Evolutionary conservation across 1,284 basidiomycete genomes (phyloP), one percentile per base, ranked within the genome.

Genomic region (Athelia sp.): DNA sequence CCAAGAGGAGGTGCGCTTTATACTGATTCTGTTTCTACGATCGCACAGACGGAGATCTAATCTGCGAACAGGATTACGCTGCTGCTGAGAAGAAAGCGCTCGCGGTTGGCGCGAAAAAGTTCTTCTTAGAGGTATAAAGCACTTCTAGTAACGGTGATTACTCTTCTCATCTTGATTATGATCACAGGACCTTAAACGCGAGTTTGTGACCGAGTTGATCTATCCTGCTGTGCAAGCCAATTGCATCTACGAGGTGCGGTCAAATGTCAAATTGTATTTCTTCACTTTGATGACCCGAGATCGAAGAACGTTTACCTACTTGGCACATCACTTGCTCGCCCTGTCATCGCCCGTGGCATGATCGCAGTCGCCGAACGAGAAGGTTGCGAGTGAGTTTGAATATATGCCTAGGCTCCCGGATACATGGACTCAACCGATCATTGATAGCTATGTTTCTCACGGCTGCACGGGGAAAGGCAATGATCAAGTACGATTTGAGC

Each of bases 401-500:
- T n/a, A 40, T 6, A 8, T 71, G n/a, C n/a, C n/a, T n/a, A 9
- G 18, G 4, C 34, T 9, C 15, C 24, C 15, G 36, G 14, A 42
- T 26, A 17, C 36, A 47, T 17, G n/a, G n/a, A n/a, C n/a, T n/a
- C 43, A 36, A 50, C 51, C 40, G 36, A 3, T 47, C 51, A 14
- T n/a, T n/a, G n/a, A n/a, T 53, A 93, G 91, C 70, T 99, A 81
- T 66, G 96, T 99, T 57, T 89, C 95, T 34, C 97, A 99, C 72
- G 96, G 96, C 35, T 99, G 96, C 80, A 99, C 96, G 44, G 96
- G 96, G 52, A 99, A 99, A 76, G 96, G 96, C 50, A 99, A 99
- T 70, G 96, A 99, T 71, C 97, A 99, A 75, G 96, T 99, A 59
- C 91, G 97, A 54, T 99, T 99, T 70, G 97, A 99, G 69, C 87